phyloP scores from a whole-genome alignment of 768 basidiomycete genomes.

The Hemileccinum impolitum region DNA sequence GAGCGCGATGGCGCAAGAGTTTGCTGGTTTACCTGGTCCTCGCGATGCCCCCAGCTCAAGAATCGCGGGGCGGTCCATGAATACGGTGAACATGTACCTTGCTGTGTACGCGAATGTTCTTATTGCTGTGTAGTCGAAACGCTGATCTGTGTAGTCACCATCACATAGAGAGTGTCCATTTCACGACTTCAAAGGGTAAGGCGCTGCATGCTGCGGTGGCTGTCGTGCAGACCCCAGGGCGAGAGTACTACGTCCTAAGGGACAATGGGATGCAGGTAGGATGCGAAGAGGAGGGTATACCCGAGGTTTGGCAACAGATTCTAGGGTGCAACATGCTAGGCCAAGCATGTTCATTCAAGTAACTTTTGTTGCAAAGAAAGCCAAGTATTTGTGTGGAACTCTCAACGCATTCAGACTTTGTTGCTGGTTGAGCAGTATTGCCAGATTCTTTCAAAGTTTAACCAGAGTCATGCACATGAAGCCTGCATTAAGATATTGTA shows the following conservation, averaged over 20 bases:
- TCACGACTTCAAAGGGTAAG: conserved; percentile 40
- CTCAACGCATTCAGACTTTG: too few species aligned
- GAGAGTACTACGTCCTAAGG: conserved; percentile 67
- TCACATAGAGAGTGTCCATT: conserved; percentile 73
- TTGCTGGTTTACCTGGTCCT: conserved; percentile 43
- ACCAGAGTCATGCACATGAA: too few species aligned
- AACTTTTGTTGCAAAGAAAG: too few species aligned
- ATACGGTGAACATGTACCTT: conserved; percentile 56
- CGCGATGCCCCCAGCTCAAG: conserved; percentile 10
- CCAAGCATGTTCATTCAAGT: background rate
- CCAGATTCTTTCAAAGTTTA: too few species aligned
- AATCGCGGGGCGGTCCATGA: conserved; percentile 30
- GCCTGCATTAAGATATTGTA: too few species aligned
- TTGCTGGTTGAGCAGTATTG: too few species aligned
- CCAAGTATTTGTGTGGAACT: too few species aligned
- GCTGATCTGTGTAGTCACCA: conserved; percentile 51
- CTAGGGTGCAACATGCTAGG: conserved; percentile 43
- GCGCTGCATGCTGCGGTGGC: conserved; percentile 63
- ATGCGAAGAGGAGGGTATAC: conserved; percentile 70
- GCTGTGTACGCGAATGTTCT: conserved; percentile 48
- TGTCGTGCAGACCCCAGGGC: conserved; percentile 61
- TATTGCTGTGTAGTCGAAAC: background rate
- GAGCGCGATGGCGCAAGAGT: conserved; percentile 69
- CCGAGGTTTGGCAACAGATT: conserved; percentile 56
- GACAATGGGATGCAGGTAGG: conserved; percentile 81